These are phyloP conservation scores for Hygrophila difformis DNA, from an alignment of 257 asterid genomes.

Conservation along the genomic window DNA sequence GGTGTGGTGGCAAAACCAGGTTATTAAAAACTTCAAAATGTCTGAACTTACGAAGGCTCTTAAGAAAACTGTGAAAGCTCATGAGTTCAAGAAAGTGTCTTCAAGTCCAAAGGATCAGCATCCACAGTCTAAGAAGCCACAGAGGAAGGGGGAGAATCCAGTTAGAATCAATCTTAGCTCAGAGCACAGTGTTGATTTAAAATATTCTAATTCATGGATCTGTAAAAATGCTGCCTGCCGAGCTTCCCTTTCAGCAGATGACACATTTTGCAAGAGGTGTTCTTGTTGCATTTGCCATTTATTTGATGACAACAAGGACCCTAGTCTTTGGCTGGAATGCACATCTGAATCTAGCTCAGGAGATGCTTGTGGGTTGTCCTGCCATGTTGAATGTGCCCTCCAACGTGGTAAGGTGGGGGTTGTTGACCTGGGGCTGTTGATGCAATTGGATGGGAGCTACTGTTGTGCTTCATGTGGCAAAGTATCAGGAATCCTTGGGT, in stretches of 20 bases:
- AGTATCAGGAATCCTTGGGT: conserved; percentile 88
- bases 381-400: conserved; percentile 82
- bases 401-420: conserved; percentile 78
- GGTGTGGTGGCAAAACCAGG: conserved; percentile 23
- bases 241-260: conserved; percentile 58
- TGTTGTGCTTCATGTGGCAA: conserved; percentile 89
- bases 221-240: conserved; percentile 82
- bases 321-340: conserved; percentile 88
- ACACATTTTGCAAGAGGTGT: conserved; percentile 82
- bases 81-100: conserved; percentile 50
- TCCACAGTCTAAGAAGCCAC: conserved; percentile 53
- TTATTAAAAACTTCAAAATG: conserved; percentile 34
- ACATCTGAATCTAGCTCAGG: conserved; percentile 58
- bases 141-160: conserved; percentile 67
- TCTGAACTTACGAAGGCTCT: conserved; percentile 55
- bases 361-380: conserved; percentile 73
- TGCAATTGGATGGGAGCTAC: conserved; percentile 88
- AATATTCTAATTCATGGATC: conserved; percentile 47
- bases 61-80: conserved; percentile 38
- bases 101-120: conserved; percentile 58
- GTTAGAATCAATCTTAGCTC: conserved; percentile 44
- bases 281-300: conserved; percentile 82
- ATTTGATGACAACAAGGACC: conserved; percentile 89
- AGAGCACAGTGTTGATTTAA: conserved; percentile 35
- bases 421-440: conserved; percentile 64